Conservation (phyloP, 805 yeast genomes). For the Ogataea siamensis region DNA sequence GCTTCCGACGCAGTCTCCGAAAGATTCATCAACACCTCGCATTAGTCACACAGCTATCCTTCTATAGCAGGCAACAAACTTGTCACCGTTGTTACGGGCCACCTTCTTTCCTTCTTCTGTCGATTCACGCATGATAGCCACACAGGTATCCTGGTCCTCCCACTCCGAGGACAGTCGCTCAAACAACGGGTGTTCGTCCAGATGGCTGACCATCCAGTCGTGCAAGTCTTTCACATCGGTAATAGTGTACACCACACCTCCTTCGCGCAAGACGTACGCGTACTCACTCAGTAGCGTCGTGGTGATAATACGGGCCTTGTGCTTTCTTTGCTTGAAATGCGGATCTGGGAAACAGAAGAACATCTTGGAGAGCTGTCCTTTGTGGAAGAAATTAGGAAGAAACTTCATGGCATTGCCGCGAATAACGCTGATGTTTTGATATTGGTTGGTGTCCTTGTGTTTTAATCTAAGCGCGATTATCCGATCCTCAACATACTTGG, state of each 20-base stretch:
- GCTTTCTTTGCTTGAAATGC: conserved; percentile 95
- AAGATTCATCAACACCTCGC: conserved; percentile 23
- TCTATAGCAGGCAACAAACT: conserved; percentile 84
- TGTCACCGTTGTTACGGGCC: conserved; percentile 81
- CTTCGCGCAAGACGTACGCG: conserved; percentile 83
- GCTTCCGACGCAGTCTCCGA: conserved; percentile 30
- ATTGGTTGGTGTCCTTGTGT: conserved; percentile 36
- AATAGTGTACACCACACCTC: conserved; percentile 88
- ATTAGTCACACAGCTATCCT: conserved; percentile 61
- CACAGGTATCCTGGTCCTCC: conserved; percentile 81
- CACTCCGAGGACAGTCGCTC: conserved; percentile 75
- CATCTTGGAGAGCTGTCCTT: conserved; percentile 82
- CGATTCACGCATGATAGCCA: conserved; percentile 80
- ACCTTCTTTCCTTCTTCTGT: conserved; percentile 99
- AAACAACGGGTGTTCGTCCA: conserved; percentile 88
- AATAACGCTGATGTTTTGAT: conserved; percentile 83
- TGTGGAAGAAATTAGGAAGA: conserved; percentile 85
- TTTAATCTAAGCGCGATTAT: conserved; percentile 82
- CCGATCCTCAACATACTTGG: conserved; percentile 94
- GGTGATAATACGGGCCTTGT: conserved; percentile 94
- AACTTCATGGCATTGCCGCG: conserved; percentile 98
- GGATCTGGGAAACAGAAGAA: conserved; percentile 99
- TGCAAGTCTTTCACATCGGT: conserved; percentile 95
- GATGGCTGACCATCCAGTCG: conserved; percentile 92
- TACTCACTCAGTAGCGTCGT: conserved; percentile 86